Evolutionary conservation across 2,329 filamentous ascomycete genomes (phyloP), one percentile per base, ranked within the genome.

Genomic region (Lasiodiplodia citricola): DNA sequence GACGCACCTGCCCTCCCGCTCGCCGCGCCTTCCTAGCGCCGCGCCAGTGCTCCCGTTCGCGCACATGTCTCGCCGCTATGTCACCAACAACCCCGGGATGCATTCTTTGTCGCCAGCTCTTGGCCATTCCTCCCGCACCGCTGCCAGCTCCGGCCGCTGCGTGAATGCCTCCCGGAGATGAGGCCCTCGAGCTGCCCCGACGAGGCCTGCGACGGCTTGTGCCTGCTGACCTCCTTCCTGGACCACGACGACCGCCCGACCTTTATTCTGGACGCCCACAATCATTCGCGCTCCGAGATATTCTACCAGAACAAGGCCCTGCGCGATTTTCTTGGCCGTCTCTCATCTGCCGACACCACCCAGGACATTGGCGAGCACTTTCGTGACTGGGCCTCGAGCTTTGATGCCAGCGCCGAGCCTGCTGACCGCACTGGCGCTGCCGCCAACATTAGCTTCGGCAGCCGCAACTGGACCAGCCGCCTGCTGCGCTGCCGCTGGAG

Each of bases 221-320:
- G 14, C 23, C n/a, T 68, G 28, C 47, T 68, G 5, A 55, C 57
- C 14, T 35, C 56, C 18, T 68, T 68, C 7, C 57, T 68, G 6
- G 66, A 68, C 37, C 57, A 56, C 13, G 66, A 68, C 16, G 35
- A 54, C 47, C 66, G 66, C 4, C 56, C 66, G 2, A 62, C 66
- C 31, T 68, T 68, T 18, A 68, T 68, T 7, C 66, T 68, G 37
- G 57, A 68, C 16, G 47, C 66, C 18, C 57, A 62, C 57, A 56
- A 56, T 35, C 16, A 16, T 5, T 4, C n/a, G 3, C 56, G 16
- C 21, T 62, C 55, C 35, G 37, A 44, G 1, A 14, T 63, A n/a
- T 14, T 18, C 13, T 68, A 68, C 66, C 47, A 54, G 57, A 68
- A 68, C 14, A 28, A 44, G 16, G 57, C 66, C 1, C 16, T 68